Evolutionary conservation across 2,329 filamentous ascomycete species (phyloP).

Genomic region (Nakataea oryzae): DNA sequence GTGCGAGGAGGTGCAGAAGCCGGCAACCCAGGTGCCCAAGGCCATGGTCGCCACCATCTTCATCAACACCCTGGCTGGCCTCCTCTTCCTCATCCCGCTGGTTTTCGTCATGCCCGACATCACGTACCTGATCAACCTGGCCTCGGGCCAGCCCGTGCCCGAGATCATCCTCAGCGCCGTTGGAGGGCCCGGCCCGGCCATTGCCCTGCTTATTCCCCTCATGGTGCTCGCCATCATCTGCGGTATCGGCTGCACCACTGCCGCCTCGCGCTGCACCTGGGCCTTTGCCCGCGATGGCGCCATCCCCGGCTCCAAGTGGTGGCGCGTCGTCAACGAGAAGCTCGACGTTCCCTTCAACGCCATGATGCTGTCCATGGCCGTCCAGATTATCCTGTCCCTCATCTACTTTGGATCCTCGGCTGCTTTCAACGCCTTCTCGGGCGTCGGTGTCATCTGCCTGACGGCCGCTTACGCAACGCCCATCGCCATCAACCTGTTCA

Average conservation of each 20-base stretch:
- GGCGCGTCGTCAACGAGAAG: conserved; percentile 50
- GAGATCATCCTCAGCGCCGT: conserved; percentile 53
- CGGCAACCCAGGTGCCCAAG: conserved; percentile 58
- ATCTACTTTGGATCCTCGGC: conserved; percentile 61
- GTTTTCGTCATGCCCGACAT: conserved; percentile 60
- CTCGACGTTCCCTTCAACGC: conserved; percentile 59
- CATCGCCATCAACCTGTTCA: conserved; percentile 15
- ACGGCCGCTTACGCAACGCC: conserved; percentile 60
- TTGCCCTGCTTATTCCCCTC: conserved; percentile 52
- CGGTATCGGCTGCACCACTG: conserved; percentile 59
- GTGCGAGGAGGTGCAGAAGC: conserved; percentile 62
- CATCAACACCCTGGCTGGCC: conserved; percentile 55
- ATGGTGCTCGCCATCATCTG: conserved; percentile 57
- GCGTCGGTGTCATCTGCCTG: conserved; percentile 59
- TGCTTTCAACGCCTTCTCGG: conserved; percentile 65
- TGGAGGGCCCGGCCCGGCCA: conserved; percentile 48
- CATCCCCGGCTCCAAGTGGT: conserved; percentile 51
- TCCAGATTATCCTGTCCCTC: conserved; percentile 52
- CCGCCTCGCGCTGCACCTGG: conserved; percentile 57
- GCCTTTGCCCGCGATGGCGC: conserved; percentile 62
- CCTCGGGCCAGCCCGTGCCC: conserved; percentile 52
- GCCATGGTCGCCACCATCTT: conserved; percentile 60
- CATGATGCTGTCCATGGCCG: conserved; percentile 60
- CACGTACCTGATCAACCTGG: conserved; percentile 37
- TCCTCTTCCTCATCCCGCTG: conserved; percentile 59